Percentiles rank a stretch among this genome's conserved stretches.
Evolutionary conservation across 495 filamentous ascomycete species (phyloP).

Genomic region (Beverwykella pulmonaria): DNA sequence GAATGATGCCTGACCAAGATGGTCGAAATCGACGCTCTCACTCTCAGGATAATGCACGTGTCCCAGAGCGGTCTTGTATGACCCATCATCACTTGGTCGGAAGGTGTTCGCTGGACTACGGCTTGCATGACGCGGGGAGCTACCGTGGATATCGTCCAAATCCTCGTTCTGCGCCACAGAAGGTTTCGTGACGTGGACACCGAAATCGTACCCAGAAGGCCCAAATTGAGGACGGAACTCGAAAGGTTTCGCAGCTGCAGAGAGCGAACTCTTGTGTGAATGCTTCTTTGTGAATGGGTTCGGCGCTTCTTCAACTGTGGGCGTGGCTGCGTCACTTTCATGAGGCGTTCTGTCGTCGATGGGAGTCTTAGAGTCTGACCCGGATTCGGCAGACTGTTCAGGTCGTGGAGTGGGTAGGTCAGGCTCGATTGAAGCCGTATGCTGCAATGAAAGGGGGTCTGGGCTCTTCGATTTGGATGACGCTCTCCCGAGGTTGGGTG

Average conservation of each 20-base stretch:
- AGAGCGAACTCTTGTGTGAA: constrained; percentile 58
- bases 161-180: constrained; percentile 44
- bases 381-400: constrained; percentile 12
- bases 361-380: constrained; percentile 24
- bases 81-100: constrained; percentile 44
- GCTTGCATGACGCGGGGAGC: constrained; percentile 36
- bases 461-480: constrained; percentile 34
- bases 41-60: constrained; percentile 38
- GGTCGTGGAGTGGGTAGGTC: constrained; percentile 17
- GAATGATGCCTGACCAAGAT: constrained; percentile 59
- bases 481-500: constrained; percentile 25
- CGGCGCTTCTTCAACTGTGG: constrained; percentile 23
- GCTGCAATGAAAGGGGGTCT: constrained; percentile 22
- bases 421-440: constrained; percentile 2
- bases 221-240: constrained; percentile 59
- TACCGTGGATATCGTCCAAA: constrained; percentile 26
- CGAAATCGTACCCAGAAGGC: constrained; percentile 50
- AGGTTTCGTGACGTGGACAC: constrained; percentile 50
- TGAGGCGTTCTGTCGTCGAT: constrained; percentile 27
- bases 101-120: constrained; percentile 42
- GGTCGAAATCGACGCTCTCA: constrained; percentile 37
- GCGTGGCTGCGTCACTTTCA: constrained; percentile 31
- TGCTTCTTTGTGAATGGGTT: constrained; percentile 48
- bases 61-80: constrained; percentile 38
- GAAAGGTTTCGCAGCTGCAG: constrained; percentile 69